These are phyloP conservation scores for Lactarius akahatsu DNA, from an alignment of 768 basidiomycete species.

Conservation along the genomic window DNA sequence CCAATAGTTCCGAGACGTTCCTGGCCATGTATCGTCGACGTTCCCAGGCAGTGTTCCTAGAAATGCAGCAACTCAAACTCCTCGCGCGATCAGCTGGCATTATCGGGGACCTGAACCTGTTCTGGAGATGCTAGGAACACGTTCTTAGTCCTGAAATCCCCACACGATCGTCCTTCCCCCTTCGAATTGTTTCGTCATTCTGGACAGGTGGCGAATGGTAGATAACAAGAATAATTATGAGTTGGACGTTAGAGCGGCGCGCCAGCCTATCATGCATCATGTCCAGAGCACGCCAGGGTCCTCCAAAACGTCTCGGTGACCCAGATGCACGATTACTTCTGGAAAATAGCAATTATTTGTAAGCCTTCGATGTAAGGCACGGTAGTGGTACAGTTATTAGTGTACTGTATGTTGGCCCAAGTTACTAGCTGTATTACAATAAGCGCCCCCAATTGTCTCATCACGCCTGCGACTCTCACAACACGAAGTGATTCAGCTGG, in stretches of 20 bases:
- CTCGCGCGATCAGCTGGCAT: background rate
- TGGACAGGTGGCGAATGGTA: background rate
- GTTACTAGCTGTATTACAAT: background rate
- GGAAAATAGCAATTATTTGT: background rate
- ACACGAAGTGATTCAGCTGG: constrained; percentile 1
- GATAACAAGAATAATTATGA: background rate
- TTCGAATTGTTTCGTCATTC: background rate
- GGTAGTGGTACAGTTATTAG: background rate
- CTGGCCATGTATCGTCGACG: background rate
- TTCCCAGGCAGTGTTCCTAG: background rate
- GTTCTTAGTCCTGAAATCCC: background rate
- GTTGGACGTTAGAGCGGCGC: background rate
- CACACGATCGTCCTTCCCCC: background rate
- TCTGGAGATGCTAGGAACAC: background rate
- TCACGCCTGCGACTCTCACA: background rate
- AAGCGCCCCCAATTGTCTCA: background rate
- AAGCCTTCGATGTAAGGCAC: background rate
- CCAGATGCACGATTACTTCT: background rate
- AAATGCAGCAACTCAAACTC: background rate
- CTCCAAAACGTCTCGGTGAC: background rate
- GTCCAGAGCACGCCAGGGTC: background rate
- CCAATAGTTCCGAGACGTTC: background rate
- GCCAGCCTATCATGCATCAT: background rate
- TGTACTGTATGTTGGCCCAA: background rate
- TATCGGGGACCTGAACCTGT: background rate